Evolutionary conservation across 164 flowering plant genomes (phyloP), one percentile per base, ranked within the genome.

Genomic region (Sedum album): DNA sequence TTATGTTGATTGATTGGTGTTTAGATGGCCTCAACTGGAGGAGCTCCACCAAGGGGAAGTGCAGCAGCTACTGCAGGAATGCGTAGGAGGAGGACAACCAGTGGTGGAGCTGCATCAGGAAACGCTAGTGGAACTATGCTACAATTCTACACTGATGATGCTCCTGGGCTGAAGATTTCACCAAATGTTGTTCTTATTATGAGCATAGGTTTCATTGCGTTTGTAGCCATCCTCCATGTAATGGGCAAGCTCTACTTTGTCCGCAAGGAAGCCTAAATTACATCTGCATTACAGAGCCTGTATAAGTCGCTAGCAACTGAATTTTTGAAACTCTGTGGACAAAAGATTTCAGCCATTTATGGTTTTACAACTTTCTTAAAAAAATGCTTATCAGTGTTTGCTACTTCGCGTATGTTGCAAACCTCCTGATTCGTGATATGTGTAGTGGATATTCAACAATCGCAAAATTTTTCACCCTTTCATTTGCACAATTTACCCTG

Each of bases 231-330:
- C n/a, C n/a, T n/a, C n/a, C n/a, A n/a, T n/a, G n/a, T 30, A 69
- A 75, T 88, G 73, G 93, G 96, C 35, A 89, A 89, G 80, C 83
- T 89, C 11, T 87, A 85, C 76, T 79, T 85, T 63, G 89, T 82
- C n/a, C 84, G 84, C 8, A 81, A 74, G 53, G 84, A 83, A 71
- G 81, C 78, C 41, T 74, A 64, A 23, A 20, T 49, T 23, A 9
- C 20, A 6, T 20, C 17, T 18, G 51, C 51, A 15, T 46, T 46
- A 46, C 51, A 46, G 51, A 46, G 51, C 55, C n/a, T 7, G 14
- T 46, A 46, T 46, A 18, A 46, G 51, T n/a, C 17, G 55, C 25
- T 49, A 49, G 55, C 25, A 49, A 49, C 55, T 2, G 5, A 25
- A 6, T 9, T 26, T 25, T 55, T 55, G 0, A n/a, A 49, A 2